Conservation (phyloP, 2,329 filamentous ascomycete genomes). For the Epichloe typhina region DNA sequence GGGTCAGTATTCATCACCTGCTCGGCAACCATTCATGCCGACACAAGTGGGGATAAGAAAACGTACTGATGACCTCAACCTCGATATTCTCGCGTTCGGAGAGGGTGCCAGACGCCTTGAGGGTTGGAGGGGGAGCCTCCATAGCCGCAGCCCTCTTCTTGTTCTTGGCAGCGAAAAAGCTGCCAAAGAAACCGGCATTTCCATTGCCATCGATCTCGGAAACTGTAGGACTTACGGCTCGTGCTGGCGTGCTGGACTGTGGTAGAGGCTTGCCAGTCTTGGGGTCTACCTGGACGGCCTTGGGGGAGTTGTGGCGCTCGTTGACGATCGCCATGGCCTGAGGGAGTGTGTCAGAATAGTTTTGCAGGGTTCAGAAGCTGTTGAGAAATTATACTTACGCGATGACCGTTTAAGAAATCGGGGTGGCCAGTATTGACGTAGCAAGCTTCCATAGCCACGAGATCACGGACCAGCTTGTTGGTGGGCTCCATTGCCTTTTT, state of each 20-base stretch:
- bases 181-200: constrained; percentile 86
- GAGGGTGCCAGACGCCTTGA: constrained; percentile 88
- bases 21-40: neutral
- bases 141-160: constrained; percentile 99
- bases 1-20: neutral
- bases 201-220: constrained; percentile 32
- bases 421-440: constrained; percentile 99
- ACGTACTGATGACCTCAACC: constrained; percentile 94
- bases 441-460: constrained; percentile 90
- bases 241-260: constrained; percentile 49
- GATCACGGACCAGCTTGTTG: constrained; percentile 87
- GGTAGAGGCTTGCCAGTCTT: constrained; percentile 95
- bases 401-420: constrained; percentile 92
- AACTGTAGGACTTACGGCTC: constrained; percentile 64
- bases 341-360: neutral
- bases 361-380: no score
- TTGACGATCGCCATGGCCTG: constrained; percentile 96
- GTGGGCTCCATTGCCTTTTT: constrained; percentile 98
- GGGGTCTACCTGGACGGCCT: constrained; percentile 90
- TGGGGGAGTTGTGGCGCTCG: constrained; percentile 65
- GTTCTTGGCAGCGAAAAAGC: constrained; percentile 98
- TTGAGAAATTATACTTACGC: constrained; percentile 35
- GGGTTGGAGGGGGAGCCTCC: constrained; percentile 88
- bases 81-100: constrained; percentile 92
- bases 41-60: neutral